Conservation (phyloP, 352 stramenopile genomes). For the Thraustotheca clavata region DNA sequence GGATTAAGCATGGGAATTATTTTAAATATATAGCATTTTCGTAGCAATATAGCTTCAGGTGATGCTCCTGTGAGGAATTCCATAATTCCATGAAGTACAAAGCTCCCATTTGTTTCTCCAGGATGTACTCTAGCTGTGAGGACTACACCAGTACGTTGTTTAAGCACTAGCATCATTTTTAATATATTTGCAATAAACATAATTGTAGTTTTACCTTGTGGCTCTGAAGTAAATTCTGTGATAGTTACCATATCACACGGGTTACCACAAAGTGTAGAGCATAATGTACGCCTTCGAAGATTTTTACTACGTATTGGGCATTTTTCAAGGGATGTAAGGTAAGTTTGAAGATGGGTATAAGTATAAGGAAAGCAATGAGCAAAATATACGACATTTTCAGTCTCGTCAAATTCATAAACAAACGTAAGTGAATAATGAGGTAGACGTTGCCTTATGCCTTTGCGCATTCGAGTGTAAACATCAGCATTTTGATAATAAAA, state of each 20-base stretch:
- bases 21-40: conserved; percentile 83
- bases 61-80: conserved; percentile 72
- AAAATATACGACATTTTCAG: conserved; percentile 44
- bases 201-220: conserved; percentile 3
- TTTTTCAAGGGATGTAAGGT: conserved; percentile 44
- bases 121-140: conserved; percentile 81
- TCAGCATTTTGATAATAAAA: conserved; percentile 80
- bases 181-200: background rate
- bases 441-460: conserved; percentile 30
- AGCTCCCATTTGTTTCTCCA: conserved; percentile 84
- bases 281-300: conserved; percentile 57
- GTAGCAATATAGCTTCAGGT: conserved; percentile 61
- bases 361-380: conserved; percentile 82
- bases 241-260: conserved; percentile 85
- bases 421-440: conserved; percentile 70
- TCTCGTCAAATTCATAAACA: conserved; percentile 46
- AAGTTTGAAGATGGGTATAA: conserved; percentile 60
- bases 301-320: conserved; percentile 37
- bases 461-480: conserved; percentile 50
- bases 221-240: conserved; percentile 48
- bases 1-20: conserved; percentile 91
- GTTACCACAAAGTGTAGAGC: conserved; percentile 77
- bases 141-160: conserved; percentile 49
- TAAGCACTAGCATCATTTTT: conserved; percentile 11
- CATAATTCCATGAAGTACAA: conserved; percentile 85